phyloP scores from a whole-genome alignment of 1,139 yeast species.

The Suhomyces guaymorum region DNA sequence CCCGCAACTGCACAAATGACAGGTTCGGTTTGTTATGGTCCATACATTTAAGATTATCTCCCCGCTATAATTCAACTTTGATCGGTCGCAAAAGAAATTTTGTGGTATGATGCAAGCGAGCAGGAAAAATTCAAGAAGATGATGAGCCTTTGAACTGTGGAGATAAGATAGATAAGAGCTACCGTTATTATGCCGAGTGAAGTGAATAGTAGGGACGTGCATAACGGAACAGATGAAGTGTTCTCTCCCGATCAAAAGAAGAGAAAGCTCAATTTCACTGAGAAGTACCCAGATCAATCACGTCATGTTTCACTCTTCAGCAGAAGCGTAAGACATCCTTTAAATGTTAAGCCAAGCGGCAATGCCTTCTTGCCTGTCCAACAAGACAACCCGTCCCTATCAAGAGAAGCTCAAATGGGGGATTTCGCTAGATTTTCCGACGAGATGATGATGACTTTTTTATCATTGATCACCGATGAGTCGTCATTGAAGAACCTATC shows the following conservation, averaged over 20 bases:
- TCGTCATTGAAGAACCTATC: slow-evolving; percentile 51
- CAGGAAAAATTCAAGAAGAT: background rate
- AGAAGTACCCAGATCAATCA: slow-evolving; percentile 16
- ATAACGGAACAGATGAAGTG: background rate
- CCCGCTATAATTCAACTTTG: background rate
- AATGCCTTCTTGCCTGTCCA: slow-evolving; percentile 43
- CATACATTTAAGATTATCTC: too few relatives aligned
- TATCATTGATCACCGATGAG: slow-evolving; percentile 47
- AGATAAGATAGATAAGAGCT: slow-evolving; percentile 4
- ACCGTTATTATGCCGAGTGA: background rate
- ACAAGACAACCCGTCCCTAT: slow-evolving; percentile 19
- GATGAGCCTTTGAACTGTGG: slow-evolving; percentile 12
- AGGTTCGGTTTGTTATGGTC: too few relatives aligned
- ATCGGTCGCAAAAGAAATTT: slow-evolving; percentile 2
- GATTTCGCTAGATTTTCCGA: slow-evolving; percentile 54
- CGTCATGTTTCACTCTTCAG: slow-evolving; percentile 27
- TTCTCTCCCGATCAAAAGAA: slow-evolving; percentile 6
- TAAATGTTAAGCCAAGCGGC: slow-evolving; percentile 75
- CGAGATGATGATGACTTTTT: slow-evolving; percentile 52
- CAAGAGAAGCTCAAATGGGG: slow-evolving; percentile 52
- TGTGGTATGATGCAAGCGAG: slow-evolving; percentile 4
- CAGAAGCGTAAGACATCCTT: slow-evolving; percentile 55
- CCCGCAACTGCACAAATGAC: too few relatives aligned
- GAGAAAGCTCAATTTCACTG: slow-evolving; percentile 8
- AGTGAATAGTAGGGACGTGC: background rate